phyloP scores from a whole-genome alignment of 352 stramenopile species.

The Pelagophyceae sp. region DNA sequence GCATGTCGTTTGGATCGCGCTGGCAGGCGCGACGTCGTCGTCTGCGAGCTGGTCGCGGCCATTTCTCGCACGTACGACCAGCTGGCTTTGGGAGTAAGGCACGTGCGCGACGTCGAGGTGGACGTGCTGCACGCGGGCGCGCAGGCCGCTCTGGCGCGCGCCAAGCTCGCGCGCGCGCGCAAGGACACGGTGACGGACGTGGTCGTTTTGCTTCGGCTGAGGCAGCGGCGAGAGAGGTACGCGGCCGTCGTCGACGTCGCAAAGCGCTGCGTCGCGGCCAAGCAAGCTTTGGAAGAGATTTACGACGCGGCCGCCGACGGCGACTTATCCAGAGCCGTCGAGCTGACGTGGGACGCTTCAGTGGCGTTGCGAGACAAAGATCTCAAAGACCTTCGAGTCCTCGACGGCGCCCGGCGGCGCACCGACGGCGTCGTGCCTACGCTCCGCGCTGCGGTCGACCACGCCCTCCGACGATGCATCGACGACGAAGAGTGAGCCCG shows the following conservation, averaged over 20 bases:
- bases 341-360: too few species aligned
- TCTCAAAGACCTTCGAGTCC: neutral
- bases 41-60: neutral
- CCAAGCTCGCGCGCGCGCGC: neutral
- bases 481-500: too few species aligned
- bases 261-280: neutral
- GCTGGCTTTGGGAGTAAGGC: neutral
- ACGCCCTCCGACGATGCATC: neutral
- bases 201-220: neutral
- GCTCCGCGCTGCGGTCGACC: neutral
- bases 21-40: neutral
- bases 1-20: neutral
- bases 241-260: neutral
- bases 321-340: neutral
- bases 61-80: neutral
- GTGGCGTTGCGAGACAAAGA: neutral
- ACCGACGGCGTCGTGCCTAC: neutral
- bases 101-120: neutral
- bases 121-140: neutral
- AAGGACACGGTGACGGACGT: neutral
- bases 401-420: neutral
- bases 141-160: neutral
- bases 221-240: neutral
- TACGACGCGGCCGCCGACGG: neutral
- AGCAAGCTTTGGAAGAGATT: neutral